Evolutionary conservation across 83 land plant species (phyloP), one percentile per base, ranked within the genome.

Genomic region (Isoetes engelmannii): DNA sequence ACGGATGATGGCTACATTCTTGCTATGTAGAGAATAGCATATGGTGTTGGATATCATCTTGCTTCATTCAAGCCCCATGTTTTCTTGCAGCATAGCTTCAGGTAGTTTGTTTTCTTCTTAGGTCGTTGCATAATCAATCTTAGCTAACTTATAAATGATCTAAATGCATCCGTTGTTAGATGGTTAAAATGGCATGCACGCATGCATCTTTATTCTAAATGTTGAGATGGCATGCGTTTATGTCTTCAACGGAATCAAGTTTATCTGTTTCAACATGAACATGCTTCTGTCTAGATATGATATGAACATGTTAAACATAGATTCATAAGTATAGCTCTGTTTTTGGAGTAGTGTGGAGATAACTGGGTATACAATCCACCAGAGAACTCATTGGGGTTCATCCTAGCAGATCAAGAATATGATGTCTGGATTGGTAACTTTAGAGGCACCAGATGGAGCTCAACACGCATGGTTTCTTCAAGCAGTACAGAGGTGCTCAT

Each of bases 391-490:
- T 37, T 68, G 4, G 70, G 70, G 10, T 68, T 68, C 42, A 50
- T 68, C 5, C 62, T 68, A 7, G 70, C 70, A 4, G 42, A 68
- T 68, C 57, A 44, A 50, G 70, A 58, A 4, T 68, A 68, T 53
- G 70, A 68, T 53, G 70, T 68, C 5, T 68, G 70, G 70, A 68
- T 68, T 53, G 70, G 70, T 5, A 68, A 68, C 37, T 46, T 51
- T 6, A 21, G 70, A 12, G 48, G 53, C 5, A 68, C 70, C 41
- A 17, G 70, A 20, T 68, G 46, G 17, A 68, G 70, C 42, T 68
- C 17, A 13, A 51, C 45, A 13, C 70, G 53, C 21, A 4, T 20
- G 48, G 8, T 58, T 5, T 50, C 9, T 13, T 4, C 28, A 50
- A 68, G 43, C 5, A 20, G 5, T 17, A 58, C 49, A n/a, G 45